A percentile compares a stretch with the other conserved stretches of the same genome.
Evolutionary conservation across 2,329 filamentous ascomycete species (phyloP).

Genomic region (Pseudohalonectria lignicola): DNA sequence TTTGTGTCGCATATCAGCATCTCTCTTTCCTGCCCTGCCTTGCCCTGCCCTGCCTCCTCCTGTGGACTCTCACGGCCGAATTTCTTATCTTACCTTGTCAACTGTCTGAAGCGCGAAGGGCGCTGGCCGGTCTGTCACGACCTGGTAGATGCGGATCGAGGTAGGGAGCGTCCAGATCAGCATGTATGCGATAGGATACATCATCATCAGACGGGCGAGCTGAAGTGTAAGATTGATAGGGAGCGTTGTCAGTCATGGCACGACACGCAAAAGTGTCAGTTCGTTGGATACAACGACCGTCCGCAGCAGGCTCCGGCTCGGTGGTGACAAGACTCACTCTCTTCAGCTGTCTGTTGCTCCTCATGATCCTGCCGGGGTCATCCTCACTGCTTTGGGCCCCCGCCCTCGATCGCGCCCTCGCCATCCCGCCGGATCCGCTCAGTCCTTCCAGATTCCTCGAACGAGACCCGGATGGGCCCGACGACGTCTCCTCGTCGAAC

Average conservation of each 20-base stretch:
- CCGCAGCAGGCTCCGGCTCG: too few relatives aligned
- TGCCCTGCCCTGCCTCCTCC: too few relatives aligned
- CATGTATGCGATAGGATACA: constrained; percentile 28
- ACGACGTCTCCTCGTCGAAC: constrained; percentile 8
- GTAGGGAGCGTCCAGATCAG: constrained; percentile 29
- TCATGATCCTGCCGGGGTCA: neutral
- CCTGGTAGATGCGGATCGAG: constrained; percentile 26
- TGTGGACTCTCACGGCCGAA: too few relatives aligned
- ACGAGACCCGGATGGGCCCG: too few relatives aligned
- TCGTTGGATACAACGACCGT: too few relatives aligned
- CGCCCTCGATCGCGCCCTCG: too few relatives aligned
- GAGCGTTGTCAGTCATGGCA: too few relatives aligned
- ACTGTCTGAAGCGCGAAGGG: constrained; percentile 22
- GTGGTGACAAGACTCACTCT: constrained; percentile 8
- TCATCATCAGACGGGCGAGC: constrained; percentile 28
- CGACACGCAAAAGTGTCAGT: too few relatives aligned
- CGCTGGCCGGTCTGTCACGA: constrained; percentile 17
- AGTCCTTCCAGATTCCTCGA: too few relatives aligned
- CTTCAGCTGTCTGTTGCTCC: constrained; percentile 12
- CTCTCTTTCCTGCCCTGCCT: neutral
- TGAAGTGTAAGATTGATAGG: too few relatives aligned
- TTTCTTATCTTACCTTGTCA: constrained; percentile 21
- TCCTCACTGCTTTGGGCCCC: neutral
- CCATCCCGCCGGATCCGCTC: too few relatives aligned
- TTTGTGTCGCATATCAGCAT: neutral